Evolutionary conservation across 169 alveolate genomes (phyloP), one percentile per base, ranked within the genome.

Genomic region (Eimeria sp.): DNA sequence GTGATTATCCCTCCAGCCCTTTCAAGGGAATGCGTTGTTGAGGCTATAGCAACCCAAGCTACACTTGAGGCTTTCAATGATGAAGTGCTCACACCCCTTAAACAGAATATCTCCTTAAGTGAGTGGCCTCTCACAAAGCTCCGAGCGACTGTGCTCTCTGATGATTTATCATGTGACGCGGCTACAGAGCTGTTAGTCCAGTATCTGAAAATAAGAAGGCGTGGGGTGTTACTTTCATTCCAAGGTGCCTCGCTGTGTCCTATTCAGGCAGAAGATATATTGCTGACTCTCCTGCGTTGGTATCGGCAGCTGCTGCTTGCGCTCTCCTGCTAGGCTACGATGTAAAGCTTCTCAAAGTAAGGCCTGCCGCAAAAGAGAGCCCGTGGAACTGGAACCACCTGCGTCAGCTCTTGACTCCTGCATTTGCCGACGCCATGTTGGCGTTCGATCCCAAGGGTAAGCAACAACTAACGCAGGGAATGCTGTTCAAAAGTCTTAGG

Each of bases 291-390:
- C 40, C 91, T 25, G 30, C 22, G 34, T 27, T 83, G 75, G 91
- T 83, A 11, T 57, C 91, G 30, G 76, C 76, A 13, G 91, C 76
- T 34, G 91, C 91, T 25, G 91, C 76, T 9, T 83, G 91, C 76
- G 91, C 91, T 11, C 91, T 83, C 11, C 76, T 83, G 3, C 91
- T 83, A 51, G 91, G 91, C 30, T 34, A 83, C 91, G 91, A 83
- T 5, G 91, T 25, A 10, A 83, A 30, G 57, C 3, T 22, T 11
- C 75, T 83, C 58, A 83, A 83, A 57, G 76, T 49, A 14, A 9
- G 14, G 7, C 14, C 54, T 13, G 10, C n/a, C 5, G 61, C 14
- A 11, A 61, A 58, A 83, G 73, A 83, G 18, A 16, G 40, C 22
- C 20, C 10, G 58, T 83, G 91, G 91, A 83, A 61, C 58, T 83